Evolutionary conservation across 1,139 yeast genomes (phyloP).

Genomic region (Candida dubliniensis): DNA sequence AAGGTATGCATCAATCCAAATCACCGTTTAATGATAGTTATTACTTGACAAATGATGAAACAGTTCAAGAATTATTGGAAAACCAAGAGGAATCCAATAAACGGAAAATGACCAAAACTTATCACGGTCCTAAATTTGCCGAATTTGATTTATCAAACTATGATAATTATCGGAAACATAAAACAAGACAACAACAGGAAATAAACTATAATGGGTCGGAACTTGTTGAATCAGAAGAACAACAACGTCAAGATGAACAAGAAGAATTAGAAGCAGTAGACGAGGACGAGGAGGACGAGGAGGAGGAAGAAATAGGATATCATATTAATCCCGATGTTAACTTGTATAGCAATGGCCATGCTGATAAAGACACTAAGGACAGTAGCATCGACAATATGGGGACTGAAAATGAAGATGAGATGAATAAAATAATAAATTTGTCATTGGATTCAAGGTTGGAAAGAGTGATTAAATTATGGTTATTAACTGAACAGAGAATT

Average conservation of each 20-base stretch:
- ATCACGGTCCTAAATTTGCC: conserved; percentile 19
- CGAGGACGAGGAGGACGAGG: conserved; percentile 12
- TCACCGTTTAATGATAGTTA: not conserved
- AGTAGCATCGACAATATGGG: conserved; percentile 2
- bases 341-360: not conserved
- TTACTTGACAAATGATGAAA: not conserved
- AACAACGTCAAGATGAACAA: conserved; percentile 2
- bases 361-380: not conserved
- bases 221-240: not conserved
- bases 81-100: conserved; percentile 5
- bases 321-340: conserved; percentile 9
- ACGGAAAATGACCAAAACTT: conserved; percentile 10
- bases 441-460: conserved; percentile 51
- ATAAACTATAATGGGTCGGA: not conserved
- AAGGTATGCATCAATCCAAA: not conserved
- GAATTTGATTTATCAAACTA: conserved; percentile 18
- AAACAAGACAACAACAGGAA: not conserved
- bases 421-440: conserved; percentile 24
- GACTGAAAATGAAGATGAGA: conserved; percentile 27
- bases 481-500: conserved; percentile 57
- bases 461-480: conserved; percentile 58
- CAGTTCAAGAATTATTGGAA: conserved; percentile 3
- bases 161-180: no score
- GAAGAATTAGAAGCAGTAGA: conserved; percentile 9
- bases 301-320: conserved; percentile 11